Conservation (phyloP, 2,329 filamentous ascomycete species). For the Botrytis pseudocinerea region DNA sequence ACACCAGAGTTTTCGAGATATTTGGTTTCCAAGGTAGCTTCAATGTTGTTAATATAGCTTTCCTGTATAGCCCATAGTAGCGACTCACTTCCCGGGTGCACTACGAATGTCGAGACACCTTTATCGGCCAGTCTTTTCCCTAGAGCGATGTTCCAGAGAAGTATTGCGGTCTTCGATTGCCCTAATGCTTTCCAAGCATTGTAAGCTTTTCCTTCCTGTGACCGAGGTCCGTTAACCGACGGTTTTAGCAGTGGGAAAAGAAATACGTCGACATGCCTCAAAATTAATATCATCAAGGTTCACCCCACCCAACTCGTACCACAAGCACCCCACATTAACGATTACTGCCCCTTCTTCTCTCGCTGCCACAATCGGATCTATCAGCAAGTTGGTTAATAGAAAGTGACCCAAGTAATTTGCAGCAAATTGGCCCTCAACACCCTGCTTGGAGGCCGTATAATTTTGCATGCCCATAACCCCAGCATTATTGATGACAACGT, state of each 20-base stretch:
- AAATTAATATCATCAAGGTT: slow-evolving; percentile 45
- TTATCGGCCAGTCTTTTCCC: not conserved
- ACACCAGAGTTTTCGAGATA: not conserved
- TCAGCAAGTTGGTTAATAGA: slow-evolving; percentile 38
- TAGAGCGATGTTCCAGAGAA: slow-evolving; percentile 1
- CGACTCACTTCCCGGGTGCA: not conserved
- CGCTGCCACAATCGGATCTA: slow-evolving; percentile 31
- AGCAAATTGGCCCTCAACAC: slow-evolving; percentile 41
- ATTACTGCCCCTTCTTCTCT: slow-evolving; percentile 35
- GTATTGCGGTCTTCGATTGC: not conserved
- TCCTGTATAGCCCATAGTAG: not conserved
- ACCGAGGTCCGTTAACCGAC: not conserved
- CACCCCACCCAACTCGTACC: slow-evolving; percentile 43
- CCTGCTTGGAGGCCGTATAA: slow-evolving; percentile 41
- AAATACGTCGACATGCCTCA: not conserved
- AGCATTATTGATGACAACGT: slow-evolving; percentile 48
- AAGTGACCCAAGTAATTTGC: slow-evolving; percentile 40
- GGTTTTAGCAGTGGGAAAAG: not conserved
- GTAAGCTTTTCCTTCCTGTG: not conserved
- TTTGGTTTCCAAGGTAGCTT: slow-evolving; percentile 1
- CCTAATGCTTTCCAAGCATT: slow-evolving; percentile 4
- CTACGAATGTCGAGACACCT: not conserved
- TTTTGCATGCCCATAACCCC: slow-evolving; percentile 45
- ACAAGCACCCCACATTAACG: slow-evolving; percentile 45
- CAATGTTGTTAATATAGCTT: not conserved